Evolutionary conservation across 202 grass and related monocot species (phyloP).

Genomic region (Thinopyrum obtusiflorum): DNA sequence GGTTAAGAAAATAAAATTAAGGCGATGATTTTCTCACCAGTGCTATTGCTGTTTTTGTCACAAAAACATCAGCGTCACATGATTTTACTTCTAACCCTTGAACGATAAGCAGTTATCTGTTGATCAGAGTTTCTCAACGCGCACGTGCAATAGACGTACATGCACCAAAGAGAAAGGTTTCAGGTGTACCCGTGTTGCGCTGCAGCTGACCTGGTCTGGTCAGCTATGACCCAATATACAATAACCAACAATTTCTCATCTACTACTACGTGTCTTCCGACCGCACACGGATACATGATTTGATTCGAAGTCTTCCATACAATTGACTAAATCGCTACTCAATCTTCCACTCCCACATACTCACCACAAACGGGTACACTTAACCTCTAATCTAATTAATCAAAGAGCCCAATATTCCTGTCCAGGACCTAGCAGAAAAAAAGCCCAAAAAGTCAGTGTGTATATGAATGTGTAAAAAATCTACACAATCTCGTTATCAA

Average conservation of each 20-base stretch:
- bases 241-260: neutral
- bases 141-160: slow-evolving; percentile 22
- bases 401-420: too few relatives aligned
- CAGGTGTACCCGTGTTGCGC: slow-evolving; percentile 14
- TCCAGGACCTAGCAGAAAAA: too few relatives aligned
- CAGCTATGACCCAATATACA: neutral
- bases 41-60: neutral
- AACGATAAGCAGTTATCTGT: neutral
- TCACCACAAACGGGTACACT: neutral
- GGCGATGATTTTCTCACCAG: neutral
- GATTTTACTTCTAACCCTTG: neutral
- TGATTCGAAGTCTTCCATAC: neutral
- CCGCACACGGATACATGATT: slow-evolving; percentile 18
- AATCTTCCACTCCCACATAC: neutral
- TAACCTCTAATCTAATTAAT: too few relatives aligned
- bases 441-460: too few relatives aligned
- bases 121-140: neutral
- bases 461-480: too few relatives aligned
- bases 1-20: neutral
- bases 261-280: neutral
- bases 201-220: slow-evolving; percentile 32
- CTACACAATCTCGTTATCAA: too few relatives aligned
- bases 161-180: neutral
- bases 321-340: neutral
- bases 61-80: neutral